Conservation (phyloP, 495 filamentous ascomycete species). For the Symbiotaphrina buchneri region DNA sequence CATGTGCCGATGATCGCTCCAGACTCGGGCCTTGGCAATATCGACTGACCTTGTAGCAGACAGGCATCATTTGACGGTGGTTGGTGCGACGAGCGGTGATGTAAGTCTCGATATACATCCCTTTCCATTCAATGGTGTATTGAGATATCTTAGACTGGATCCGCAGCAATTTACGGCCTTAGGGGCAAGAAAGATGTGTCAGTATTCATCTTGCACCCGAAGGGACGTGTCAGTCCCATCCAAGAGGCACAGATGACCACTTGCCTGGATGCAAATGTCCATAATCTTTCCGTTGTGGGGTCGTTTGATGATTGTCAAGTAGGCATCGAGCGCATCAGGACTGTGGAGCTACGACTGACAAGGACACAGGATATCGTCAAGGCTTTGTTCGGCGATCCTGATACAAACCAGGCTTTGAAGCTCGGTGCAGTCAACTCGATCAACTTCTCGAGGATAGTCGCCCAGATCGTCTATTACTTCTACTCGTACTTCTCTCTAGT, state of each 20-base stretch:
- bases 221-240: constrained; percentile 61
- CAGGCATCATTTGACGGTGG: constrained; percentile 69
- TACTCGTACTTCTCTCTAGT: constrained; percentile 65
- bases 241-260: constrained; percentile 96
- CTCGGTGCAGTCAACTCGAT: constrained; percentile 81
- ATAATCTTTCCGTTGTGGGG: constrained; percentile 67
- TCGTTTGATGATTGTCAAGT: constrained; percentile 92
- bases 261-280: constrained; percentile 64
- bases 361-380: constrained; percentile 79
- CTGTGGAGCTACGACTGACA: too few species aligned
- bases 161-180: constrained; percentile 90
- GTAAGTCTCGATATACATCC: too few species aligned
- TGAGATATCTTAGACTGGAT: too few species aligned
- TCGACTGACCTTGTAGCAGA: too few species aligned
- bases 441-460: constrained; percentile 77
- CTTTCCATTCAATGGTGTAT: background rate
- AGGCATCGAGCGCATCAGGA: constrained; percentile 6
- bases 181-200: constrained; percentile 92
- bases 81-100: constrained; percentile 85
- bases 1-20: too few species aligned
- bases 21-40: too few species aligned
- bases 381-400: constrained; percentile 63
- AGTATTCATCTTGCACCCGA: constrained; percentile 73
- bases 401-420: constrained; percentile 47
- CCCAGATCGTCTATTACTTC: constrained; percentile 89